Conservation (phyloP, 78 protist species). For the Dictyostelium brefeldianum region DNA sequence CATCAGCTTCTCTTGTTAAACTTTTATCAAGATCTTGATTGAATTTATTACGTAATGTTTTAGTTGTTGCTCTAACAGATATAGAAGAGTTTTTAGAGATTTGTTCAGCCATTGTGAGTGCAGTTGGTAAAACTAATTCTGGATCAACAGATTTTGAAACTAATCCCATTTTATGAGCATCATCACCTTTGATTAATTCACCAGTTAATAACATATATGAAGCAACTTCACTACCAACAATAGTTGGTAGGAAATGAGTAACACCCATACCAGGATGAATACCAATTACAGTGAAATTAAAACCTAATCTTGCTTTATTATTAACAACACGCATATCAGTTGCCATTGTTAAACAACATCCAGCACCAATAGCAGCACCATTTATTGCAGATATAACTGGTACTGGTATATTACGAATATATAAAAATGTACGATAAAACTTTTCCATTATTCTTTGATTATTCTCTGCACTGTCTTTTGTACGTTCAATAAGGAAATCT, state of each 20-base stretch:
- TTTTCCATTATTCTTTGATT: slow-evolving; percentile 75
- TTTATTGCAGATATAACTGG: slow-evolving; percentile 81
- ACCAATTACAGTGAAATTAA: slow-evolving; percentile 67
- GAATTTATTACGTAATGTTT: slow-evolving; percentile 37
- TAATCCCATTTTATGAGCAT: slow-evolving; percentile 67
- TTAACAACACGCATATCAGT: slow-evolving; percentile 73
- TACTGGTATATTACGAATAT: slow-evolving; percentile 58
- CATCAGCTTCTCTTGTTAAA: slow-evolving; percentile 75
- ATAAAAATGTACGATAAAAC: slow-evolving; percentile 75
- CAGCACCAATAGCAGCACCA: slow-evolving; percentile 89
- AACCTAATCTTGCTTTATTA: slow-evolving; percentile 71
- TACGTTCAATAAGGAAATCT: slow-evolving; percentile 72
- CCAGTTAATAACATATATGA: slow-evolving; percentile 63
- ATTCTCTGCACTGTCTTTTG: slow-evolving; percentile 35
- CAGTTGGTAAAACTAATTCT: neutral
- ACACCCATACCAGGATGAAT: slow-evolving; percentile 70
- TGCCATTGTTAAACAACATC: slow-evolving; percentile 84
- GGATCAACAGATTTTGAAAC: slow-evolving; percentile 37
- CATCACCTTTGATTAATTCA: slow-evolving; percentile 69
- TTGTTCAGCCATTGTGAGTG: slow-evolving; percentile 24
- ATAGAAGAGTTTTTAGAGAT: slow-evolving; percentile 43
- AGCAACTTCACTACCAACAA: slow-evolving; percentile 62
- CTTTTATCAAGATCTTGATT: slow-evolving; percentile 66
- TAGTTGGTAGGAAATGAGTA: slow-evolving; percentile 65
- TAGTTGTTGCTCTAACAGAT: slow-evolving; percentile 18